These are phyloP conservation scores for Arachis monticola DNA, from an alignment of 331 rosid genomes.

Conservation along the genomic window DNA sequence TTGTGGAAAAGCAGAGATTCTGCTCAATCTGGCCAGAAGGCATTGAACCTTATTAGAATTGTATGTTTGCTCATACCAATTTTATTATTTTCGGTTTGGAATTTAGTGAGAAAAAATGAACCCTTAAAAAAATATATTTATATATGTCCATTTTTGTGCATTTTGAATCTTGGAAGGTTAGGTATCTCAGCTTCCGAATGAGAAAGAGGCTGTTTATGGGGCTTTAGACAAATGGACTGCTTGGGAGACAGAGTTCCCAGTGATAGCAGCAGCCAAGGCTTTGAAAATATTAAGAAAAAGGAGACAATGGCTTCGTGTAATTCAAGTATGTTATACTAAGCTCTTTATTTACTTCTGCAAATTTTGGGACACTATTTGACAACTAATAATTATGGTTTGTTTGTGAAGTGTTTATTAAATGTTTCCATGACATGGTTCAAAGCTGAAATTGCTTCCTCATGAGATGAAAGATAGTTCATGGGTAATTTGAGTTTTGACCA, in stretches of 20 bases:
- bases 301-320: too few species aligned
- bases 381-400: too few species aligned
- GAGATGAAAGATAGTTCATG: conserved; percentile 13
- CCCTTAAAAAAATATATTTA: not conserved
- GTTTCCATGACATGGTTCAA: conserved; percentile 4
- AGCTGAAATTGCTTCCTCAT: conserved; percentile 8
- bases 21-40: too few species aligned
- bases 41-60: too few species aligned
- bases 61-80: not conserved
- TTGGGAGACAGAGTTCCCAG: conserved; percentile 56
- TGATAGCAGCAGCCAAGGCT: too few species aligned
- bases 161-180: conserved; percentile 43
- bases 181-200: conserved; percentile 75
- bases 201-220: conserved; percentile 84
- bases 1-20: too few species aligned
- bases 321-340: too few species aligned
- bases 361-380: too few species aligned
- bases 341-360: too few species aligned
- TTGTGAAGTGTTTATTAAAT: not conserved
- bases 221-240: conserved; percentile 93
- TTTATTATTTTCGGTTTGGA: conserved; percentile 21
- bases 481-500: not conserved
- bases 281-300: too few species aligned
- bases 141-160: not conserved
- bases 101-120: not conserved